Evolutionary conservation across 73 alveolate genomes (phyloP).

Genomic region (Paramecium octaurelia): DNA sequence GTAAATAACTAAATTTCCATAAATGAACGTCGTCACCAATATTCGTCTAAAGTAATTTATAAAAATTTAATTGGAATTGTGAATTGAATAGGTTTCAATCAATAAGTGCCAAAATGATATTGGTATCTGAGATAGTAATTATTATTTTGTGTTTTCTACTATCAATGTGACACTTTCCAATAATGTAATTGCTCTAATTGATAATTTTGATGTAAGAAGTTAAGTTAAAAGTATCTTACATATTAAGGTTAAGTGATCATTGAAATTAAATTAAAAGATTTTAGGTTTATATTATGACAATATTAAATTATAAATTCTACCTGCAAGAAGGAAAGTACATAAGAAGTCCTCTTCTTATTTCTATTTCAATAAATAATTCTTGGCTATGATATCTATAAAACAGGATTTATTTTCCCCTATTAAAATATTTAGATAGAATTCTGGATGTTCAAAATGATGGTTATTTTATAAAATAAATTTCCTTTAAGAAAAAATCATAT

Average conservation of each 20-base stretch:
- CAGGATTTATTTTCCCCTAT: neutral
- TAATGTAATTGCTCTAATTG: neutral
- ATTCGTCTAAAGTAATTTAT: neutral
- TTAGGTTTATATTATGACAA: neutral
- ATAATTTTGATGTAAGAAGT: neutral
- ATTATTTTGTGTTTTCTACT: neutral
- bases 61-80: neutral
- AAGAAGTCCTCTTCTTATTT: neutral
- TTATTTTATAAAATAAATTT: neutral
- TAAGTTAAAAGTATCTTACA: neutral
- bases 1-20: neutral
- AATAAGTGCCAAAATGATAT: constrained; percentile 23
- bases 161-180: constrained; percentile 11
- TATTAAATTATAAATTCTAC: constrained; percentile 1
- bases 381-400: neutral
- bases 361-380: constrained; percentile 21
- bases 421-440: neutral
- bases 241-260: neutral
- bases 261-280: neutral
- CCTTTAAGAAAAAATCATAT: neutral
- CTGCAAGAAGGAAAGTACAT: constrained; percentile 3
- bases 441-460: neutral
- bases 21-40: neutral
- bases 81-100: neutral
- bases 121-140: neutral